A percentile compares a stretch with the other conserved stretches of the same genome.
phyloP scores from a whole-genome alignment of 2,329 filamentous ascomycete species.

The Ilyonectria robusta region DNA sequence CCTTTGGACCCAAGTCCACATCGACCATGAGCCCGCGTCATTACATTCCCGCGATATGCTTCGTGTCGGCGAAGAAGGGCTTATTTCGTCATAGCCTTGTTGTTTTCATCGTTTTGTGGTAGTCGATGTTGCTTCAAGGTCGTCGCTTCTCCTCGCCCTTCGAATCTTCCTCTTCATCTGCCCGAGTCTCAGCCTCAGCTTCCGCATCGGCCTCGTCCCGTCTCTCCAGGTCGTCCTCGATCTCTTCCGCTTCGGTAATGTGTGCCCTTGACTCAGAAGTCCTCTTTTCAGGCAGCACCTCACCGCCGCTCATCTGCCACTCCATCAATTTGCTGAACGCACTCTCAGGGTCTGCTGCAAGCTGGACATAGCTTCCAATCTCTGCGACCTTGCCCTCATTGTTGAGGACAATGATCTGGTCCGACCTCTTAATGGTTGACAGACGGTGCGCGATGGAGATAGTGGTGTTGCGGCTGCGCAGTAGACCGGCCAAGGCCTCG shows the following conservation, averaged over 20 bases:
- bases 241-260: slow-evolving; percentile 67
- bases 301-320: slow-evolving; percentile 95
- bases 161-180: slow-evolving; percentile 39
- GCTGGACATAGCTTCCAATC: slow-evolving; percentile 84
- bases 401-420: slow-evolving; percentile 93
- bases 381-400: slow-evolving; percentile 91
- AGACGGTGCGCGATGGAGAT: slow-evolving; percentile 97
- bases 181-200: slow-evolving; percentile 50
- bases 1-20: slow-evolving; percentile 18
- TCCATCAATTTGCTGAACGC: slow-evolving; percentile 98
- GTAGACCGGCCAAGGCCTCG: slow-evolving; percentile 83
- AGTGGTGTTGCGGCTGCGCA: slow-evolving; percentile 92
- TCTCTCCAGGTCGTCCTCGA: slow-evolving; percentile 64
- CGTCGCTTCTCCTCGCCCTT: slow-evolving; percentile 38
- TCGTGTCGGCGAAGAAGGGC: slow-evolving; percentile 5
- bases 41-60: slow-evolving; percentile 36
- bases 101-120: background rate
- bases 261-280: slow-evolving; percentile 53
- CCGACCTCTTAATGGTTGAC: slow-evolving; percentile 95
- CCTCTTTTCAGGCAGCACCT: slow-evolving; percentile 64
- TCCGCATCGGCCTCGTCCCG: slow-evolving; percentile 53
- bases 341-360: slow-evolving; percentile 80
- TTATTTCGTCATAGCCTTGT: background rate
- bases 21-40: slow-evolving; percentile 23
- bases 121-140: slow-evolving; percentile 28